phyloP scores from a whole-genome alignment of 345 rosid genomes.

The Excoecaria agallocha region DNA sequence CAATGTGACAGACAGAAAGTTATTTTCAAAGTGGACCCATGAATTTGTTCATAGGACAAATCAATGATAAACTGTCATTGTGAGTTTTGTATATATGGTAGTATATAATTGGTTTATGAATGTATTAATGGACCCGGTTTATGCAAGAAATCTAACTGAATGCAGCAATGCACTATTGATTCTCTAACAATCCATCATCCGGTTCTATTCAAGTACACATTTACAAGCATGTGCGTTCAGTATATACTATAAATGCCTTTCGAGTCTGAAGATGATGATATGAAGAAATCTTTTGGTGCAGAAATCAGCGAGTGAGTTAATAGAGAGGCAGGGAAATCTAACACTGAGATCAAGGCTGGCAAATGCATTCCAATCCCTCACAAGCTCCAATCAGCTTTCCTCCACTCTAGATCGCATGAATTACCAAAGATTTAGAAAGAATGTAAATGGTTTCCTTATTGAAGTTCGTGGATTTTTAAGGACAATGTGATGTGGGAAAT shows the following conservation, averaged over 20 bases:
- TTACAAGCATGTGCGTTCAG: background rate
- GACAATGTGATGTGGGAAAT: constrained; percentile 40
- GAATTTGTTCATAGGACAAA: too few species aligned
- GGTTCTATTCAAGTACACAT: background rate
- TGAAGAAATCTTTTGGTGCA: constrained; percentile 21
- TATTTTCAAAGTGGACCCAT: too few species aligned
- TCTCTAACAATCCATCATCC: background rate
- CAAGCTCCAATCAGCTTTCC: constrained; percentile 81
- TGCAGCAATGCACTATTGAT: background rate
- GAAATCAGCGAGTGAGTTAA: constrained; percentile 75
- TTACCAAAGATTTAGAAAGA: constrained; percentile 92
- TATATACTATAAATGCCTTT: background rate
- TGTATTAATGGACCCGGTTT: too few species aligned
- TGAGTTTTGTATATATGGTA: too few species aligned
- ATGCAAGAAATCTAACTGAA: background rate
- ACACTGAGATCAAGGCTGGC: constrained; percentile 60
- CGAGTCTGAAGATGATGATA: background rate
- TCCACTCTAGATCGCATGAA: constrained; percentile 76
- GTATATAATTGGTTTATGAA: too few species aligned
- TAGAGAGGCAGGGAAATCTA: constrained; percentile 68
- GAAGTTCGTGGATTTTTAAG: constrained; percentile 91
- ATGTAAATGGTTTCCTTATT: constrained; percentile 68
- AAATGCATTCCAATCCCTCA: constrained; percentile 67
- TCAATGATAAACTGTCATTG: too few species aligned
- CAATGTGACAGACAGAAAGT: background rate